Conservation (phyloP, 2,329 filamentous ascomycete species). For the Talaromyces verruculosus region DNA sequence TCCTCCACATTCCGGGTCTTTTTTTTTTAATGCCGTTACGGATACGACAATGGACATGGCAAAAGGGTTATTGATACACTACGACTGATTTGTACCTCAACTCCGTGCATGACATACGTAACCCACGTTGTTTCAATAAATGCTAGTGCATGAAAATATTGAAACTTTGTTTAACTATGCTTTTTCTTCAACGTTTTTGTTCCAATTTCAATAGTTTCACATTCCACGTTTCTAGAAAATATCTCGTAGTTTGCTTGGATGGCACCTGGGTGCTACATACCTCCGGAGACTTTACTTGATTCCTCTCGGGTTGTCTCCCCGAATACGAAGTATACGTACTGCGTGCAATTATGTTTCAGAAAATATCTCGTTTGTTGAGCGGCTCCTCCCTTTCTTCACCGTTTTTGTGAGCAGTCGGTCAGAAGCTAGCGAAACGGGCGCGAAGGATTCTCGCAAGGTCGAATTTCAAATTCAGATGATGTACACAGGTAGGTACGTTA, state of each 20-base stretch:
- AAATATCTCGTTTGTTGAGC: background rate
- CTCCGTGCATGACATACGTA: background rate
- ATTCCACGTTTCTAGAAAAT: background rate
- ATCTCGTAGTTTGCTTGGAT: background rate
- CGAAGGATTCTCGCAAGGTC: background rate
- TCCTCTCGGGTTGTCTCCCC: background rate
- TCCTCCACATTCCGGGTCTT: background rate
- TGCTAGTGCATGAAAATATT: background rate
- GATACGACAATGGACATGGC: background rate
- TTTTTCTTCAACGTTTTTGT: background rate
- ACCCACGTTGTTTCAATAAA: background rate
- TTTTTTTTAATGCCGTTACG: background rate
- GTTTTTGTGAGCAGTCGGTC: background rate
- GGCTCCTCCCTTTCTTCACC: background rate
- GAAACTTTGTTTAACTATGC: background rate
- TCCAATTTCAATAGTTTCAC: background rate
- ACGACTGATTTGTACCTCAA: conserved; percentile 1
- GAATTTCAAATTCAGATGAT: background rate
- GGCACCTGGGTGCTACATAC: background rate
- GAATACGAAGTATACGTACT: background rate
- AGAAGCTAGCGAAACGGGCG: background rate
- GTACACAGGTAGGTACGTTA: background rate
- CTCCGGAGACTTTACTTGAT: background rate
- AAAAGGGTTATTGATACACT: background rate
- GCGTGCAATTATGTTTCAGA: background rate